These are phyloP conservation scores for Clarireedia hainanense DNA, from an alignment of 2,329 filamentous ascomycete genomes.

Conservation along the genomic window DNA sequence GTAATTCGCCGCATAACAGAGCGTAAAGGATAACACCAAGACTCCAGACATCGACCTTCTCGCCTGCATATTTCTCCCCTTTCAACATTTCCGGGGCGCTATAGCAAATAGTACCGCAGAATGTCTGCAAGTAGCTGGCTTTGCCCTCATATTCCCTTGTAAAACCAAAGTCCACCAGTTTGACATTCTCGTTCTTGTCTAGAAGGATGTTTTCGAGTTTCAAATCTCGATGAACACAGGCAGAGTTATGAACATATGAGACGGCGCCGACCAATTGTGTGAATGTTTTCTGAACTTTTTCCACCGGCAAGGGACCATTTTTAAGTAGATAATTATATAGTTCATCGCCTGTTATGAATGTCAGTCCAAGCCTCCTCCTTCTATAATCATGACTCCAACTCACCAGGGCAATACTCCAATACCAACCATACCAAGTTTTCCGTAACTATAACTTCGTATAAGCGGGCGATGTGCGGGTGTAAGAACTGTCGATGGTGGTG, in stretches of 20 bases:
- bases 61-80: slow-evolving; percentile 93
- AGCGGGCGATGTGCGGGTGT: slow-evolving; percentile 89
- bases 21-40: slow-evolving; percentile 80
- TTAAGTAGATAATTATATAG: slow-evolving; percentile 91
- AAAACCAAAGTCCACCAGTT: slow-evolving; percentile 96
- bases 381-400: slow-evolving; percentile 15
- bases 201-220: slow-evolving; percentile 96
- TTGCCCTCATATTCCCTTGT: slow-evolving; percentile 96
- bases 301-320: slow-evolving; percentile 72
- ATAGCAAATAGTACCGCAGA: slow-evolving; percentile 96
- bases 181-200: slow-evolving; percentile 95
- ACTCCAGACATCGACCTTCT: slow-evolving; percentile 97
- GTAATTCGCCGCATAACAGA: slow-evolving; percentile 74
- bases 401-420: slow-evolving; percentile 91
- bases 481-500: slow-evolving; percentile 97
- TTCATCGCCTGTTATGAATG: slow-evolving; percentile 64
- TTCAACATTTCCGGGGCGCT: slow-evolving; percentile 98
- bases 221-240: slow-evolving; percentile 91
- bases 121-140: slow-evolving; percentile 90
- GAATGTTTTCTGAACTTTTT: slow-evolving; percentile 93
- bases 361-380: slow-evolving; percentile 22
- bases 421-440: slow-evolving; percentile 94
- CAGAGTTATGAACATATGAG: slow-evolving; percentile 87
- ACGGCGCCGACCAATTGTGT: slow-evolving; percentile 93
- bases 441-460: slow-evolving; percentile 98